A percentile compares a stretch with the other conserved stretches of the same genome.
phyloP scores from a whole-genome alignment of 2,329 filamentous ascomycete genomes.

The Purpureocillium lavendulum region DNA sequence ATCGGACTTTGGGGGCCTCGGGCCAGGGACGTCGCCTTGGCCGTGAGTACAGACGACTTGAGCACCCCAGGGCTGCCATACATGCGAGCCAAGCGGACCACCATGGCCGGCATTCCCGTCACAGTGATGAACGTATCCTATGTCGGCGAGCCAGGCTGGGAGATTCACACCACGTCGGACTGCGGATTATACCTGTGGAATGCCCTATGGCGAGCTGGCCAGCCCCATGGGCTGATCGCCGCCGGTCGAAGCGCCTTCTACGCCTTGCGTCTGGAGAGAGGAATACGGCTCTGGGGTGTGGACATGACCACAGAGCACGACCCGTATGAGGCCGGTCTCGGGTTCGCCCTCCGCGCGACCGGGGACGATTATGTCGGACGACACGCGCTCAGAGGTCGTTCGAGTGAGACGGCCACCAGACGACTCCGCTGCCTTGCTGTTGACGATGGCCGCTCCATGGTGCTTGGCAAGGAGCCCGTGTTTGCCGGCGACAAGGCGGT shows the following conservation, averaged over 20 bases:
- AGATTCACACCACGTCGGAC: constrained; percentile 52
- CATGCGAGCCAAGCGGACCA: constrained; percentile 37
- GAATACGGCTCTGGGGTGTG: constrained; percentile 45
- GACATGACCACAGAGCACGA: constrained; percentile 55
- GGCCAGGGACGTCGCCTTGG: constrained; percentile 39
- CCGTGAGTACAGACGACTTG: constrained; percentile 36
- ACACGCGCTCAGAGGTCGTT: constrained; percentile 33
- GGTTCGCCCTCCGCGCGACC: constrained; percentile 34
- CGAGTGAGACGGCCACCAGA: constrained; percentile 23
- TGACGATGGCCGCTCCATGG: constrained; percentile 46
- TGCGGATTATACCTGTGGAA: constrained; percentile 52
- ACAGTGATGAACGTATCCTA: constrained; percentile 47
- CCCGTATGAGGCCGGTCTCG: constrained; percentile 50
- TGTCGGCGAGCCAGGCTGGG: constrained; percentile 55
- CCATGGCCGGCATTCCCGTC: constrained; percentile 47
- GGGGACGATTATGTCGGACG: constrained; percentile 45
- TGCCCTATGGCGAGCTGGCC: constrained; percentile 43
- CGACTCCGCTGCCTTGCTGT: constrained; percentile 42
- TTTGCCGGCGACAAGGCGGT: constrained; percentile 35
- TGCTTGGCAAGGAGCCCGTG: constrained; percentile 55
- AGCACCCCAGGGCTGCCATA: constrained; percentile 37
- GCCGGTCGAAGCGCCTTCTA: constrained; percentile 52
- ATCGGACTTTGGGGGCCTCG: constrained; percentile 56
- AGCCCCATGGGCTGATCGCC: constrained; percentile 45
- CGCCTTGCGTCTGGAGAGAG: constrained; percentile 50